Evolutionary conservation across 495 filamentous ascomycete genomes (phyloP), one percentile per base, ranked within the genome.

Genomic region (Aspergillus sclerotiicarbonarius): DNA sequence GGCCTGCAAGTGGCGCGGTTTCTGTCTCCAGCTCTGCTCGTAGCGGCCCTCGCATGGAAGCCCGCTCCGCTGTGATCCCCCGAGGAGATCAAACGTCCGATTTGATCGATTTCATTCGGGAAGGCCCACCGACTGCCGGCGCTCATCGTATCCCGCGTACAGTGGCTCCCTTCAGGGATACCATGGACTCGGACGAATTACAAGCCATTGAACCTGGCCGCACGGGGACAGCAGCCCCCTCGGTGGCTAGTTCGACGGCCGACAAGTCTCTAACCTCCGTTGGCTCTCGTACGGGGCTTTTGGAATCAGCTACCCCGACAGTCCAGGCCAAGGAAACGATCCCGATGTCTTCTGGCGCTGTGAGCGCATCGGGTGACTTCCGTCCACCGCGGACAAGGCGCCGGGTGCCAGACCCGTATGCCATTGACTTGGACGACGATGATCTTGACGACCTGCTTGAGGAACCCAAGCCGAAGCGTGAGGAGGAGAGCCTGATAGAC

Each of bases 101-200:
- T 58, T 73, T 98, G 39, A 95, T 96, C 51, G 91, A 98, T 64
- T 98, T 98, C 73, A 92, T 98, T 53, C 86, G 92, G 49, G 85
- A 89, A 70, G 90, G 93, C 1, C 87, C 93, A 8, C 84, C 86
- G 0, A 76, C 71, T 52, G 67, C 67, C 9, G 76, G 77, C 29
- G 67, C 78, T 53, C 89, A 82, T 49, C 84, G 90, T 31, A 92
- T 92, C 61, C 87, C 91, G 31, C 89, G 87, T n/a, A 81, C 82
- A 13, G 89, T 95, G 31, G 91, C 91, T 13, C 90, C 92, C 15
- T 92, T 96, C 76, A 81, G 90, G 31, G 85, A 82, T 54, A 91
- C 91, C 0, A 87, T 90, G 79, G 92, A 96, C 66, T 92, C 90
- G 29, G 90, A 94, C 54, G 87, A 91, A 41, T 75, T 90, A 57